phyloP scores from a whole-genome alignment of 2,329 filamentous ascomycete genomes.

The Gnomoniopsis smithogilvyi region DNA sequence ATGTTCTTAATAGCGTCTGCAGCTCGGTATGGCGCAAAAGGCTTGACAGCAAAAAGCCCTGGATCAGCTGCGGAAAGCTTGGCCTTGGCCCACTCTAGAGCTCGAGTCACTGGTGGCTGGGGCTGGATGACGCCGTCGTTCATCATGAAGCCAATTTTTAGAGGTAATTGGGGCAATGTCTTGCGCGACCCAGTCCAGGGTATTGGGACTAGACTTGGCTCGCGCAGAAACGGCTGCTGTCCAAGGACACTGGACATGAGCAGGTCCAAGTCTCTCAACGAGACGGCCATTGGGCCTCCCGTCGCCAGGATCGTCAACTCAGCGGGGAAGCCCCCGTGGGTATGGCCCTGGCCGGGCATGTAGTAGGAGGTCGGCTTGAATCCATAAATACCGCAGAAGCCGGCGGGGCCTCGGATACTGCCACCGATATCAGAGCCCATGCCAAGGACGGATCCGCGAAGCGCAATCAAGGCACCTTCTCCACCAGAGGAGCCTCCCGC shows the following conservation, averaged over 20 bases:
- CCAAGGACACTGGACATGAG: slow-evolving; percentile 27
- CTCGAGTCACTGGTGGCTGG: slow-evolving; percentile 34
- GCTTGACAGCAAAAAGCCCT: slow-evolving; percentile 29
- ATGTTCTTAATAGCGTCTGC: slow-evolving; percentile 30
- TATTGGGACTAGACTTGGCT: slow-evolving; percentile 27
- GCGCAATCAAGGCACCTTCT: slow-evolving; percentile 37
- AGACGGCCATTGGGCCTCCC: slow-evolving; percentile 30
- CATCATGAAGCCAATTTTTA: slow-evolving; percentile 42
- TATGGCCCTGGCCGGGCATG: slow-evolving; percentile 26
- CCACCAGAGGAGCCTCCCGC: slow-evolving; percentile 66
- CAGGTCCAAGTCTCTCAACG: slow-evolving; percentile 32
- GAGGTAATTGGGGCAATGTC: slow-evolving; percentile 2
- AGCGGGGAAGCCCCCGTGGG: slow-evolving; percentile 21
- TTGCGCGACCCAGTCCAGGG: slow-evolving; percentile 30
- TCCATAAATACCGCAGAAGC: slow-evolving; percentile 30
- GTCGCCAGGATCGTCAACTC: slow-evolving; percentile 34
- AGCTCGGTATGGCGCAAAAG: slow-evolving; percentile 30
- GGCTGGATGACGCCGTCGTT: slow-evolving; percentile 34
- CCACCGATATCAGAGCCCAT: slow-evolving; percentile 42
- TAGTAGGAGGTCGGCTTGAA: slow-evolving; percentile 23
- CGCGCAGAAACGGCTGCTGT: slow-evolving; percentile 24
- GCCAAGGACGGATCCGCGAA: slow-evolving; percentile 38
- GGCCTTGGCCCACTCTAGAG: slow-evolving; percentile 31
- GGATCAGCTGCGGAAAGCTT: slow-evolving; percentile 19
- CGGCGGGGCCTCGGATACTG: slow-evolving; percentile 36